Base-by-base conservation (phyloP, 345 rosid species). In the Orychophragmus violaceus region DNA sequence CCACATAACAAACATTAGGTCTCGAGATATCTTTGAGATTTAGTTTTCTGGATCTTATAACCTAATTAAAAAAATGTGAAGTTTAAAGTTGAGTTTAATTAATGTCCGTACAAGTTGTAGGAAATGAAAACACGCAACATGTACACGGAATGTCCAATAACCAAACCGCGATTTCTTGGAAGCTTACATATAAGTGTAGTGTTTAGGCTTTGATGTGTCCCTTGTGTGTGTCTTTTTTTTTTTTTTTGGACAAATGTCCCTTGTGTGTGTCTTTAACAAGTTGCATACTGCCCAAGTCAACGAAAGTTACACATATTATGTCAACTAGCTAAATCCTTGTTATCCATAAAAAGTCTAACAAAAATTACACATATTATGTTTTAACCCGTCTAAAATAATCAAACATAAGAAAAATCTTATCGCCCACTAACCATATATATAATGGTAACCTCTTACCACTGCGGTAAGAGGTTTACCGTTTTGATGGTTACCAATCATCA, bases 141-240 rank as follows among this genome's bases (percentile, higher is more conserved):
- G 51, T 25, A 64, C 50, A 57, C 53, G 65, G 60, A 57, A 51
- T 65, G 54, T 65, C 39, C 27, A 39, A 8, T 39, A 29, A 59
- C 11, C 25, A 54, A n/a, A 44, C 6, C 6, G 55, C 25, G 23
- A 73, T 66, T 66, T 66, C 77, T 18, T 66, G 30, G 62, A 73
- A 72, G 48, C 39, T 49, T 28, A 72, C 70, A 46, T 57, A 33
- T 63, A 25, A 36, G 25, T 59, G 39, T 41, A 41, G 37, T 30
- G 54, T 35, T 66, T 66, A 73, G 77, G 71, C n/a, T 66, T 72
- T 72, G 76, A 72, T 58, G 60, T 72, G 61, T 64, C 29, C 14
- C 23, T 64, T 30, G 13, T 72, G n/a, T n/a, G 54, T 74, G 33
- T 44, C 29, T 19, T 30, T 50, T n/a, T n/a, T n/a, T n/a, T n/a